Base-by-base conservation (phyloP, 2,329 filamentous ascomycete species). In the Diaporthe citriasiana region DNA sequence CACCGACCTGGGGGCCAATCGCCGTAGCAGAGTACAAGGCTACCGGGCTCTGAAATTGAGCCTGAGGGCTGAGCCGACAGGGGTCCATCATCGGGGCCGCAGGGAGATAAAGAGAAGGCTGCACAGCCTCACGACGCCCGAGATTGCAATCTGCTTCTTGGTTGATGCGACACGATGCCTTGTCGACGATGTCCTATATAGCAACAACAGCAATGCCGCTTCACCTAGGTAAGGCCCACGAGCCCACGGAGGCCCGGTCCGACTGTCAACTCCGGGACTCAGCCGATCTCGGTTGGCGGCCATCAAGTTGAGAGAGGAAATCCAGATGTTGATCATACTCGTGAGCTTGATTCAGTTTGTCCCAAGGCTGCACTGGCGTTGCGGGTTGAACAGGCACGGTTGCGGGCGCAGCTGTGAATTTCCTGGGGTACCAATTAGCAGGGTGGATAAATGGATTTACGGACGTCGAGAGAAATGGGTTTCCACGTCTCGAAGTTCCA, bases 111-210 rank as follows among this genome's bases (percentile, higher is more conserved):
- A 30, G 35, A 45, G 57, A 71, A 50, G 69, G 53, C 69, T 71
- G 69, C 56, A 71, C 70, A 71, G 70, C 70, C 70, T 71, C 70
- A 71, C 22, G 50, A 50, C 3, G 45, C 47, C 73, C 73, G 73
- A 74, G 63, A 74, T 74, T 74, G 55, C 73, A 74, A 72, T 72
- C 73, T 72, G 35, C 47, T 42, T 50, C 27, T 45, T 42, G 47
- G 55, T 55, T 38, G 70, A 55, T 42, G 38, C 56, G 57, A 47
- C 50, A 55, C 47, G 47, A 25, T 53, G 45, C 33, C 25, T 51
- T n/a, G 53, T 42, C 38, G 35, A 53, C 59, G 69, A 42, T 7
- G 56, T 15, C 45, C 70, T 22, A 40, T n/a, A 5, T 9, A 27
- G 47, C 45, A 27, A 50, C 45, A 33, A 35, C 38, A 33, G 50